phyloP scores from a whole-genome alignment of 805 yeast species.

The Ogataea pini region DNA sequence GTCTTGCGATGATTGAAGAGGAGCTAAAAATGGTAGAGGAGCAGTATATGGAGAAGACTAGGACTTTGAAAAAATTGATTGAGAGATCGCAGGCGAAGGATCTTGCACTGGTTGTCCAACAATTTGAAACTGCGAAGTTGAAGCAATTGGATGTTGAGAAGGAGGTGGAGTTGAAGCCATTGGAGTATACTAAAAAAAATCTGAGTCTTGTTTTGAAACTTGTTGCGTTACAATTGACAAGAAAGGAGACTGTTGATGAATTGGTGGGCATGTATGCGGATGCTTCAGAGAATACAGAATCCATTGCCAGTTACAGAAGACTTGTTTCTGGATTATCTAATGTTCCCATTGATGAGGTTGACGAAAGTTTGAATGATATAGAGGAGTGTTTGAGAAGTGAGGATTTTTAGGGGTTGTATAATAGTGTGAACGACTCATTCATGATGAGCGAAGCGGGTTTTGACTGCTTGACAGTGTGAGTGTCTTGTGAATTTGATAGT shows the following conservation, averaged over 20 bases:
- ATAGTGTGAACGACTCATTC: no score
- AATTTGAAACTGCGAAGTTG: slow-evolving; percentile 34
- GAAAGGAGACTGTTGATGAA: slow-evolving; percentile 56
- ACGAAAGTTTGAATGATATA: slow-evolving; percentile 64
- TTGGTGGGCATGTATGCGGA: slow-evolving; percentile 36
- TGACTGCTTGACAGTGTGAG: no score
- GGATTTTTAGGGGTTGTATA: slow-evolving; percentile 13
- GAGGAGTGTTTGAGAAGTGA: slow-evolving; percentile 34
- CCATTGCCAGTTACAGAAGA: slow-evolving; percentile 66
- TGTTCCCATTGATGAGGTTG: slow-evolving; percentile 65
- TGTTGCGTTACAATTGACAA: slow-evolving; percentile 52
- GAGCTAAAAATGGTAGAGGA: slow-evolving; percentile 20
- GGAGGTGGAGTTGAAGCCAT: slow-evolving; percentile 24
- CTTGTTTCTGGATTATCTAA: slow-evolving; percentile 71
- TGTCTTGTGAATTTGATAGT: not conserved
- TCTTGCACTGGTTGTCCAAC: slow-evolving; percentile 44
- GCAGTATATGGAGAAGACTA: slow-evolving; percentile 23
- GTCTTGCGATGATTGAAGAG: slow-evolving; percentile 14
- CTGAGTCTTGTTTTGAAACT: slow-evolving; percentile 41
- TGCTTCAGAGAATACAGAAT: slow-evolving; percentile 48
- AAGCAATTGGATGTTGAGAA: slow-evolving; percentile 17
- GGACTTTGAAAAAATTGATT: slow-evolving; percentile 29
- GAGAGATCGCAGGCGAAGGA: slow-evolving; percentile 47
- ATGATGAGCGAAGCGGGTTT: no score
- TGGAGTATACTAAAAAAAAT: slow-evolving; percentile 25